These are phyloP conservation scores for Syncephalis plumigaleata DNA, from an alignment of 371 early-diverging fungal genomes.

Conservation along the genomic window DNA sequence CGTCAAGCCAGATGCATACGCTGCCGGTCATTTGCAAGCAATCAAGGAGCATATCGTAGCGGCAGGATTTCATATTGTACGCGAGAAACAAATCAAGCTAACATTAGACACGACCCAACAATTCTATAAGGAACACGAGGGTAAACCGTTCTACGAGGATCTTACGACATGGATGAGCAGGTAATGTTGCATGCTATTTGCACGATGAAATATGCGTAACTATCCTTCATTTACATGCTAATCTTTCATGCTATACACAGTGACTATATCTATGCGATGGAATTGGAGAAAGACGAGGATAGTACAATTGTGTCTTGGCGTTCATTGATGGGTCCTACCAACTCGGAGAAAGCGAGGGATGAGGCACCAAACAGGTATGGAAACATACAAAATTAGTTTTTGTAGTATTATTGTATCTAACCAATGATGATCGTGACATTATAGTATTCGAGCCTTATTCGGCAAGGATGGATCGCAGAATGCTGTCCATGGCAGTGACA, in stretches of 20 bases:
- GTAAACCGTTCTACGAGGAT: conserved; percentile 43
- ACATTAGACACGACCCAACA: conserved; percentile 23
- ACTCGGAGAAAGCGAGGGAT: conserved; percentile 40
- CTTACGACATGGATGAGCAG: conserved; percentile 54
- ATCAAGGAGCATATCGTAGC: conserved; percentile 30
- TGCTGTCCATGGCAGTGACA: conserved; percentile 58
- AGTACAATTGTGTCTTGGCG: conserved; percentile 27
- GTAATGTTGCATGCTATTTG: conserved; percentile 18
- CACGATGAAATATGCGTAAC: too few relatives aligned
- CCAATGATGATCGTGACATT: too few relatives aligned
- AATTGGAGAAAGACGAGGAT: conserved; percentile 4
- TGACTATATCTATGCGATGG: conserved; percentile 10
- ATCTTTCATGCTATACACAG: conserved; percentile 1
- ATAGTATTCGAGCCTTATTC: conserved; percentile 34
- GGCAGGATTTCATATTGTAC: conserved; percentile 36
- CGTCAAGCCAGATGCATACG: conserved; percentile 38
- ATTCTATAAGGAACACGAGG: conserved; percentile 58
- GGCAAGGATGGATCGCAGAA: conserved; percentile 47
- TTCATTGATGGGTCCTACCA: conserved; percentile 53
- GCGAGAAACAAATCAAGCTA: conserved; percentile 30
- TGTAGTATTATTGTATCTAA: too few relatives aligned
- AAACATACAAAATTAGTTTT: too few relatives aligned
- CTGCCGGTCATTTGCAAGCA: conserved; percentile 28
- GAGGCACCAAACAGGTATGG: conserved; percentile 21
- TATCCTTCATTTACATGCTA: too few relatives aligned